phyloP scores from a whole-genome alignment of 1,139 yeast genomes.

The Spathaspora sp. region DNA sequence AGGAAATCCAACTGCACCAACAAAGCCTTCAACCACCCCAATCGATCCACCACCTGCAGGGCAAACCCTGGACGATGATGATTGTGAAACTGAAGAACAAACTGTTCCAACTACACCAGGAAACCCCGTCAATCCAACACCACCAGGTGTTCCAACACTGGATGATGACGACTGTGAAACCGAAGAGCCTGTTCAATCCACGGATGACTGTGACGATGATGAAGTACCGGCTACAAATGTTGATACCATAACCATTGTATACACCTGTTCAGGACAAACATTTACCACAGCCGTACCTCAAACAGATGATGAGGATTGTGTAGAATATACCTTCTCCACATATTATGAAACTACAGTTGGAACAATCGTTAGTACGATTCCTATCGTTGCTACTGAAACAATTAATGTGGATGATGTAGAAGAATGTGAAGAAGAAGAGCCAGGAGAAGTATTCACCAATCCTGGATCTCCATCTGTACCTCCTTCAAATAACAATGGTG shows the following conservation, averaged over 20 bases:
- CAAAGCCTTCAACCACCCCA: background rate
- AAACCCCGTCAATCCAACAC: background rate
- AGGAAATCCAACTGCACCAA: background rate
- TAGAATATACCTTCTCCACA: conserved; percentile 12
- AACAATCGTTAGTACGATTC: conserved; percentile 12
- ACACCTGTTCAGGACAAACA: conserved; percentile 13
- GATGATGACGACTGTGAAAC: background rate
- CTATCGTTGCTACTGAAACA: conserved; percentile 13
- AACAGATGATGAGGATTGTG: conserved; percentile 8
- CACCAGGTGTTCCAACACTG: background rate
- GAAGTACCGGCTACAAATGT: conserved; percentile 6
- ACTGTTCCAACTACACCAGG: background rate
- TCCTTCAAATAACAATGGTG: conserved; percentile 9
- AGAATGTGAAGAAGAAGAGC: conserved; percentile 7
- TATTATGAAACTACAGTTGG: conserved; percentile 13
- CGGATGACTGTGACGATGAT: conserved; percentile 10
- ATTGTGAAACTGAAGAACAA: conserved; percentile 9
- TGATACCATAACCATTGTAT: conserved; percentile 10
- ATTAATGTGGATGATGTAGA: conserved; percentile 12
- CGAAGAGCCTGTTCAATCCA: conserved; percentile 3
- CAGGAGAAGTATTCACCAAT: conserved; percentile 3
- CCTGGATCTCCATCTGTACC: background rate
- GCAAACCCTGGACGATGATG: conserved; percentile 13
- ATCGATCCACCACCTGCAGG: conserved; percentile 2
- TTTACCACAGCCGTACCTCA: conserved; percentile 12